These are phyloP conservation scores for Aspergillus pseudoviridinutans DNA, from an alignment of 2,329 filamentous ascomycete species.

Conservation along the genomic window DNA sequence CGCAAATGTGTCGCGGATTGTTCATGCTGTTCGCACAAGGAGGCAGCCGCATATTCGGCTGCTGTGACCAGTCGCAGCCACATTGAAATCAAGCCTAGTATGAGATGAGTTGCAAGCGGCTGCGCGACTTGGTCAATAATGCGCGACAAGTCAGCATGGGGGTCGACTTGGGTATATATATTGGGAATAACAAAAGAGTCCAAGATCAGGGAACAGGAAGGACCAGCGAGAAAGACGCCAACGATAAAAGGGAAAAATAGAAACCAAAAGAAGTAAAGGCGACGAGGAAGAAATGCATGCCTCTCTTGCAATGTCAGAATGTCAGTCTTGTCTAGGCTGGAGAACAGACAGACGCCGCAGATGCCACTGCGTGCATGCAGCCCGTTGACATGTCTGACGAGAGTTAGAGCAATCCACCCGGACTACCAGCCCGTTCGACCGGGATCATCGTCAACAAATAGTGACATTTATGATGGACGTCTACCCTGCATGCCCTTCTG, in stretches of 20 bases:
- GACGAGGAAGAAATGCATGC: conserved; percentile 22
- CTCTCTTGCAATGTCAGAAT: neutral
- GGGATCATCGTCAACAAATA: conserved; percentile 23
- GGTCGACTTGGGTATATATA: neutral
- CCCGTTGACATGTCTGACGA: conserved; percentile 32
- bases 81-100: conserved; percentile 26
- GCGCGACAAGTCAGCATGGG: neutral
- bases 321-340: conserved; percentile 10
- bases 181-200: conserved; percentile 6
- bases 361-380: conserved; percentile 17
- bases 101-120: conserved; percentile 1
- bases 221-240: conserved; percentile 2
- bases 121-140: neutral
- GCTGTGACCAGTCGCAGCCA: conserved; percentile 25
- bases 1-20: conserved; percentile 27
- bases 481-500: conserved; percentile 16
- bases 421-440: conserved; percentile 18
- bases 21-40: conserved; percentile 29
- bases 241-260: conserved; percentile 8
- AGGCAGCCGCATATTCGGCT: conserved; percentile 32
- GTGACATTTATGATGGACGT: neutral
- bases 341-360: conserved; percentile 16
- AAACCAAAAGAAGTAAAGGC: conserved; percentile 3
- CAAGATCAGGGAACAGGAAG: conserved; percentile 10
- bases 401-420: conserved; percentile 19